Evolutionary conservation across 2,329 filamentous ascomycete genomes (phyloP), one percentile per base, ranked within the genome.

Genomic region (Pseudocercospora crystallina): DNA sequence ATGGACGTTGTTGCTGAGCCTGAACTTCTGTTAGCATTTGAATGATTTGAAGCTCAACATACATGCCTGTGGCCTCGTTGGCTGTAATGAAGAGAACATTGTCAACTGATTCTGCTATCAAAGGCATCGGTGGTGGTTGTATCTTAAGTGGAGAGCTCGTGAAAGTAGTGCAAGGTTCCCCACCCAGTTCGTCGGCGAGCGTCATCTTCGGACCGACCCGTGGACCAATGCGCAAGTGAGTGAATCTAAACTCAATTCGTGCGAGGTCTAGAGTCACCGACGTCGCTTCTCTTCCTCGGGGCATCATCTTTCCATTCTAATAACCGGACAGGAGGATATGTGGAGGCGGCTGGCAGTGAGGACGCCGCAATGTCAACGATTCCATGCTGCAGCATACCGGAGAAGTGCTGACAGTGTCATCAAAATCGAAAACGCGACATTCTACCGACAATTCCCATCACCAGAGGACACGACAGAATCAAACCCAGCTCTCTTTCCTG

Each of bases 401-500:
- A 42, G 43, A 32, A 36, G 29, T 26, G 39, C 47, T 17, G 14
- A 30, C n/a, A 47, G 48, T 35, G 50, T 69, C 32, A 80, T 95
- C 57, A 77, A 77, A 62, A 90, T 95, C 65, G 67, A 79, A 64
- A 84, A 90, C 73, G 90, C 82, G 69, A 94, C 89, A 1, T 95
- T 96, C 71, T 95, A 92, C 73, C 82, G 85, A 38, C 80, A 84
- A 43, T 85, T 91, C 68, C 88, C 89, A 53, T 57, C 57, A 11
- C 71, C 79, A 5, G 54, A 69, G 40, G 63, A 74, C 49, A 61
- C 66, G 29, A 63, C 71, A 29, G 68, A 75, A 37, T 66, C 72
- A 13, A 59, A 61, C 47, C 54, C 51, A 41, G 14, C 51, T 5
- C 30, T 59, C n/a, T 96, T 95, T 66, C 76, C 80, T 3, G 75